Evolutionary conservation across 495 filamentous ascomycete genomes (phyloP), one percentile per base, ranked within the genome.

Genomic region (Penicillium tannophilum): DNA sequence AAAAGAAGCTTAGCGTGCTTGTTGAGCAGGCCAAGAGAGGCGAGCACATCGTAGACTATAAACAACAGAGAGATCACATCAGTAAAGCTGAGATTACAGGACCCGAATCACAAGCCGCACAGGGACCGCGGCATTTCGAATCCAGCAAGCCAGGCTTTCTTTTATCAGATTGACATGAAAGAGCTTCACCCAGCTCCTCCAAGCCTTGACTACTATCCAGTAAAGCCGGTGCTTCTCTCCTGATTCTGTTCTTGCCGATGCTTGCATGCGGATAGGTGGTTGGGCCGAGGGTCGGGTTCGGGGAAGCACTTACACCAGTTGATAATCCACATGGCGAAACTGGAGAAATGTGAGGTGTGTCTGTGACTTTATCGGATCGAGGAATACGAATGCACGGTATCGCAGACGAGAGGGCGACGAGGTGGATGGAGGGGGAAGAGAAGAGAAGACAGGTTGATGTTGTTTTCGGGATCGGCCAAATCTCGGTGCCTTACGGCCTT

Each of bases 1-100:
- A 95, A 95, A 54, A 96, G 85, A 45, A 96, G 86, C 83, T 96
- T 95, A 62, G 89, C 91, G 72, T 96, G 90, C 84, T 98, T 98
- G 85, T 98, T 98, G 59, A 91, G 80, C 63, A 98, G 85, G 57
- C 95, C 94, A 58, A 98, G 84, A 57, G 85, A 89, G 60, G 95
- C 86, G 63, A 98, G 87, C 56, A 96, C 77, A 80, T 98, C 93
- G 81, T 87, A 97, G 78, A 97, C 94, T 98, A 62, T 64, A 41
- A 41, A n/a, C 53, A 35, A 56, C 30, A 51, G 20, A 17, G n/a
- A 58, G 46, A 51, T 17, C 30, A 16, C 16, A 48, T 66, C 56
- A 67, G 59, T 47, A 59, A 47, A 59, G 31, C 20, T 20, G 42
- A 35, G 55, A 2, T 28, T 54, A 26, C 26, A 51, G 20, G 45